Evolutionary conservation across 768 basidiomycete species (phyloP), one percentile per base, ranked within the genome.

Genomic region (Heimioporus sp.): DNA sequence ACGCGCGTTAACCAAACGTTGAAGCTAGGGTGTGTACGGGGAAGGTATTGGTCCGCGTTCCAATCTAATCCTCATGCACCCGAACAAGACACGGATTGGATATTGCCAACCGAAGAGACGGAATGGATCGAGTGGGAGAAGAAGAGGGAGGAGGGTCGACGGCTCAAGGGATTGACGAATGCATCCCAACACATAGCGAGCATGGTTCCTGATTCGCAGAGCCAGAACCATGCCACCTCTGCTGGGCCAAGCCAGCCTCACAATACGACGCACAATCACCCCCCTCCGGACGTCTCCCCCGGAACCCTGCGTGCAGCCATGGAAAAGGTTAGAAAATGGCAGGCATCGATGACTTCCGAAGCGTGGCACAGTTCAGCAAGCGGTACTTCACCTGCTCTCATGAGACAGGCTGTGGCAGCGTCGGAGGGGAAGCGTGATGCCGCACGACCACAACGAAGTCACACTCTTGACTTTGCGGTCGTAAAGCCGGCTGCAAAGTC

Each of bases 81-180:
- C 39, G 67, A 59, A 49, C 69, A 55, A 56, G 54, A 56, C 20
- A 51, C 60, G 19, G 63, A 67, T 32, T 68, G 67, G 65, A 60
- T 72, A 57, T 48, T 81, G 56, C 77, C 79, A 11, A 71, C 71
- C 21, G 76, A 73, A 16, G 81, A 82, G 60, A 70, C 70, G 41
- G 75, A 77, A 34, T 81, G 81, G 80, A 53, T 68, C 13, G 71
- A 71, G 21, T 77, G 73, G 72, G 80, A 81, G 63, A 66, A 54
- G 52, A 64, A 59, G 53, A 63, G 58, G 45, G 56, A 60, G 49
- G 61, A 59, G 32, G 35, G 32, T 5, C 59, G 56, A 37, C 50
- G 59, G 16, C 46, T 58, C 43, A 63, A 55, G 41, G 51, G 41
- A 39, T 62, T 53, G 43, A 58, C 52, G 1, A 60, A 54, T 9